phyloP scores from a whole-genome alignment of 2,329 filamentous ascomycete genomes.

The Didymella keratinophila region DNA sequence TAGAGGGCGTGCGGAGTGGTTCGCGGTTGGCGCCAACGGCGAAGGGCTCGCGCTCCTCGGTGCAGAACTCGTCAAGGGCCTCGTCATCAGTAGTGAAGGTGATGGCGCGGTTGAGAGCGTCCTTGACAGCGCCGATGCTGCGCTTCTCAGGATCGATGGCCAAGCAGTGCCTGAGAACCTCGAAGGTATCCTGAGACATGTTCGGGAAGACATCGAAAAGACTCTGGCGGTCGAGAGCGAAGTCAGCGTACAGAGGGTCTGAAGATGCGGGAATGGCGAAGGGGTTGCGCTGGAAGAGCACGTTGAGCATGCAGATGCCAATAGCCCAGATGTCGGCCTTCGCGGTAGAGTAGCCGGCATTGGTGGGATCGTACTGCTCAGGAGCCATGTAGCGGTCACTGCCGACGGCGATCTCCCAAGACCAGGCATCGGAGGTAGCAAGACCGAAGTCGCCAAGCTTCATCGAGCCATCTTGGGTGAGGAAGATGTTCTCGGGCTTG shows the following conservation, averaged over 20 bases:
- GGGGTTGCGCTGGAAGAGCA: conserved; percentile 95
- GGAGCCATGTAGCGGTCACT: conserved; percentile 99
- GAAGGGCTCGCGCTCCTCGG: conserved; percentile 76
- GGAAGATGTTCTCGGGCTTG: conserved; percentile 99
- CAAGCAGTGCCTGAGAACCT: conserved; percentile 90
- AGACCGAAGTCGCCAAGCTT: conserved; percentile 97
- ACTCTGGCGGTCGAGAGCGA: conserved; percentile 89
- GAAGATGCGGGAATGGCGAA: conserved; percentile 89
- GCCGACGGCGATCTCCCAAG: conserved; percentile 89
- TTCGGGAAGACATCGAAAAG: conserved; percentile 98
- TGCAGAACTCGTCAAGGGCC: conserved; percentile 90
- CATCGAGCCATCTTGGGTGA: conserved; percentile 84
- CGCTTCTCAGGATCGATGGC: conserved; percentile 90
- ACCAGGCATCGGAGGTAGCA: conserved; percentile 88
- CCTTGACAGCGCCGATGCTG: conserved; percentile 78
- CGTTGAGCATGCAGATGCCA: conserved; percentile 94
- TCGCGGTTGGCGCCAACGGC: conserved; percentile 88
- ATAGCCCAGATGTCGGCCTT: conserved; percentile 97
- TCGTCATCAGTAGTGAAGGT: conserved; percentile 96
- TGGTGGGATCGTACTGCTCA: conserved; percentile 92
- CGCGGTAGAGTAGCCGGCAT: conserved; percentile 87
- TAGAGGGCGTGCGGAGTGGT: conserved; percentile 91
- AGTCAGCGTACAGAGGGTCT: conserved; percentile 94
- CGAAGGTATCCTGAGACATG: conserved; percentile 98
- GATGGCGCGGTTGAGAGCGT: conserved; percentile 79